These are phyloP conservation scores for Epicoccum sorghinum DNA, from an alignment of 2,329 filamentous ascomycete species.

Conservation along the genomic window DNA sequence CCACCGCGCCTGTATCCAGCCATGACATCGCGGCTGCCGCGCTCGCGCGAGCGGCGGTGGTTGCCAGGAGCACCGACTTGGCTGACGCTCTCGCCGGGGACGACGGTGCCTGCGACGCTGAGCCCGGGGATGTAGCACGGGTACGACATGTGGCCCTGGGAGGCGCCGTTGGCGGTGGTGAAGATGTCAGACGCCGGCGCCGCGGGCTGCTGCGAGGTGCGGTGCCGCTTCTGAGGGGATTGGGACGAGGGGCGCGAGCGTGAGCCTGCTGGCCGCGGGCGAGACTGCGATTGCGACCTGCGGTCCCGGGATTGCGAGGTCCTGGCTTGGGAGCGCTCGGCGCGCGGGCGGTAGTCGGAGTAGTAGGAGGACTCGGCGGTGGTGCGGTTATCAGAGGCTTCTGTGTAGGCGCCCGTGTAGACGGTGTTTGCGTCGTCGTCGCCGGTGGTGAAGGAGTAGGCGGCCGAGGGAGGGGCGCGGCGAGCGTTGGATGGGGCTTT, in stretches of 20 bases:
- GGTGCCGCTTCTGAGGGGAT: conserved; percentile 43
- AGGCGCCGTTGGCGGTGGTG: conserved; percentile 47
- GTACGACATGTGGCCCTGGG: conserved; percentile 61
- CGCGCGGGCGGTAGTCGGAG: conserved; percentile 50
- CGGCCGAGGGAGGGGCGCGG: conserved; percentile 44
- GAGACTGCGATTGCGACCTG: conserved; percentile 18
- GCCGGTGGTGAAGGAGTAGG: conserved; percentile 58
- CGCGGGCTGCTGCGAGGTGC: conserved; percentile 32
- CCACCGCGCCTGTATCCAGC: conserved; percentile 50
- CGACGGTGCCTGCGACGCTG: conserved; percentile 47
- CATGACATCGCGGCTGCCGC: conserved; percentile 49
- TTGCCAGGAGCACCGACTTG: conserved; percentile 46
- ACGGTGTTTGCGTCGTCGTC: conserved; percentile 55
- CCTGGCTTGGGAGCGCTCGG: conserved; percentile 35
- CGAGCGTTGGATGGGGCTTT: conserved; percentile 29
- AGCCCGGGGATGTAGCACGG: conserved; percentile 63
- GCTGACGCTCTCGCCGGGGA: conserved; percentile 47
- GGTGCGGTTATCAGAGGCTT: conserved; percentile 41
- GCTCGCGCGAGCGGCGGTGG: conserved; percentile 22
- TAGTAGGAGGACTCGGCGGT: conserved; percentile 47
- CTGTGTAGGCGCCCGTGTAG: conserved; percentile 50
- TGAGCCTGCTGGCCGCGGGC: conserved; percentile 27
- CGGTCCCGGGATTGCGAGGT: conserved; percentile 26
- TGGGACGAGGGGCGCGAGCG: conserved; percentile 41
- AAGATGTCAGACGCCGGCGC: conserved; percentile 41